Conservation (phyloP, 129 eudicot genomes). For the Saposhnikovia divaricata region DNA sequence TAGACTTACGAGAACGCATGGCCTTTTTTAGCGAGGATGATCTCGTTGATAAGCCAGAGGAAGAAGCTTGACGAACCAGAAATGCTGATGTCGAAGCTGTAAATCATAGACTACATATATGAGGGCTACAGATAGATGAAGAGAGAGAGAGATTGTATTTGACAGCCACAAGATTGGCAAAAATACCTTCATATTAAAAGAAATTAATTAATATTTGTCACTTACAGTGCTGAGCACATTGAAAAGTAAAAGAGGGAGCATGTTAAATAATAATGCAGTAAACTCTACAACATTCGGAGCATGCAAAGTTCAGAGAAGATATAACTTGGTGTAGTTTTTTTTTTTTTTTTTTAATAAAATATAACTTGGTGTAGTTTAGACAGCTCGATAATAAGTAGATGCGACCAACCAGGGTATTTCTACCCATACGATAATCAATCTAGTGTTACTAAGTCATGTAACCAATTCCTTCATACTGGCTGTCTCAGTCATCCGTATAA, state of each 20-base stretch:
- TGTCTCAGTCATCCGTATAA: background rate
- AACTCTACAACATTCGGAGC: background rate
- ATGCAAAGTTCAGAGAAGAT: no score
- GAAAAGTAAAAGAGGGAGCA: background rate
- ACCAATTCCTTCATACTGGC: background rate
- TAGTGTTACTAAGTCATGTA: background rate
- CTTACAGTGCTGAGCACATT: background rate
- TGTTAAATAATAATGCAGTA: background rate
- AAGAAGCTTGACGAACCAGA: no score
- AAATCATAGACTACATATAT: no score
- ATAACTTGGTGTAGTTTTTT: no score
- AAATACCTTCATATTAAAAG: conserved; percentile 3
- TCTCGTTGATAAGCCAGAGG: no score
- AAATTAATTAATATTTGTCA: background rate
- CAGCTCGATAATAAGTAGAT: background rate
- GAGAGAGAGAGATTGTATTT: conserved; percentile 2
- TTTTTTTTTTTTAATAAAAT: no score
- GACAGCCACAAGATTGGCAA: conserved; percentile 17
- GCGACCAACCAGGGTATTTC: background rate
- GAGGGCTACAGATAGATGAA: no score
- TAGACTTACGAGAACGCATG: no score
- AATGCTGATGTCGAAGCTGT: no score
- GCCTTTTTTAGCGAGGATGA: no score
- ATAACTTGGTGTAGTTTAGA: background rate
- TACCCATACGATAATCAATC: background rate